phyloP scores from a whole-genome alignment of 2,329 filamentous ascomycete species.

The Calonectria henricotiae region DNA sequence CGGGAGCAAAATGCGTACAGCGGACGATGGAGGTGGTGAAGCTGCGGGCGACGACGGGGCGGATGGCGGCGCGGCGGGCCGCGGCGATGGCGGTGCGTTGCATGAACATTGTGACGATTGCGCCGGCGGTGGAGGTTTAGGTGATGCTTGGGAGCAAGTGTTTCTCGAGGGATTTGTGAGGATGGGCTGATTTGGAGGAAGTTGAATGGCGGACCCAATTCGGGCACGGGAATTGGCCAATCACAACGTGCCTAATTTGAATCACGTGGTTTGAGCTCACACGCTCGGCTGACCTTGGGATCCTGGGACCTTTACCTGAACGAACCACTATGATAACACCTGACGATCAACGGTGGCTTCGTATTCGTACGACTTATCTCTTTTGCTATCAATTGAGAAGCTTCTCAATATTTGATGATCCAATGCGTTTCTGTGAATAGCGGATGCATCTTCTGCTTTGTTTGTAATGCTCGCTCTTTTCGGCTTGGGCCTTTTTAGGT shows the following conservation, averaged over 20 bases:
- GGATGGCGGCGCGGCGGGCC: constrained; percentile 73
- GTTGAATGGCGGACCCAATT: constrained; percentile 55
- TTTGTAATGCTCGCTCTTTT: constrained; percentile 11
- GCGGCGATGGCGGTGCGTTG: constrained; percentile 75
- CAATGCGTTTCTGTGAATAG: not conserved
- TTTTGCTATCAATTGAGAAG: not conserved
- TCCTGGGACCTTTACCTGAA: constrained; percentile 13
- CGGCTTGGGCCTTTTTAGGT: constrained; percentile 6
- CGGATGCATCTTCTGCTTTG: not conserved
- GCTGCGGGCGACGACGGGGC: constrained; percentile 71
- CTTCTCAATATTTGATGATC: not conserved
- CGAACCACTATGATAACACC: constrained; percentile 24
- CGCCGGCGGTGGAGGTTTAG: constrained; percentile 46
- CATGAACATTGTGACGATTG: constrained; percentile 69
- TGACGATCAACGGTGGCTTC: not conserved
- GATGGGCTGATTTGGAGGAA: constrained; percentile 65
- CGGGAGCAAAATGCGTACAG: constrained; percentile 65
- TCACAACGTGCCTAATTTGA: constrained; percentile 45
- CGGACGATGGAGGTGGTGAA: constrained; percentile 75
- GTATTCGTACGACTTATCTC: constrained; percentile 23
- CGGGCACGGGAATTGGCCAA: constrained; percentile 58
- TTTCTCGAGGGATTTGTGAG: constrained; percentile 66
- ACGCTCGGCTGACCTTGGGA: constrained; percentile 41
- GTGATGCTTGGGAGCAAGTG: constrained; percentile 49
- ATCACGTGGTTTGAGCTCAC: constrained; percentile 55